Conservation (phyloP, 352 stramenopile genomes). For the Phytophthora macrochlamydospora region DNA sequence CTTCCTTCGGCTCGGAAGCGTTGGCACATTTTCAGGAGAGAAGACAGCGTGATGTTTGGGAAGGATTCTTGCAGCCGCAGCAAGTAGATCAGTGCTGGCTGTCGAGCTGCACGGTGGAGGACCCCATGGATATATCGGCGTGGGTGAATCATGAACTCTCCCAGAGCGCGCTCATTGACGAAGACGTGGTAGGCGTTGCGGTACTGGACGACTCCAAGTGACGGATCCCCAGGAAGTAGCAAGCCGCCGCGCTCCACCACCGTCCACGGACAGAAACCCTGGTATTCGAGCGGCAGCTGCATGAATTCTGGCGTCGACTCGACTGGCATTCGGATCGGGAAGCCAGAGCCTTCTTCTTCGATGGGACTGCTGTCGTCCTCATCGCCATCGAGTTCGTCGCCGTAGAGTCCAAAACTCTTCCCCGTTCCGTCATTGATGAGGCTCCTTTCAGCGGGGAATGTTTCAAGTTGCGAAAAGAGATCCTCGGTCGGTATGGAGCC, state of each 20-base stretch:
- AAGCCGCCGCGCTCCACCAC: conserved; percentile 87
- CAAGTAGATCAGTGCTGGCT: conserved; percentile 93
- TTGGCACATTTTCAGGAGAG: conserved; percentile 71
- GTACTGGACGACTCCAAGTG: conserved; percentile 91
- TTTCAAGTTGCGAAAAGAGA: conserved; percentile 72
- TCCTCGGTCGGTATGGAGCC: conserved; percentile 67
- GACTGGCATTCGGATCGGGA: conserved; percentile 87
- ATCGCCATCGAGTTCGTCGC: conserved; percentile 33
- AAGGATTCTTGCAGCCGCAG: conserved; percentile 89
- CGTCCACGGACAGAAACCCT: conserved; percentile 94
- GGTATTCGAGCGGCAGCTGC: conserved; percentile 93
- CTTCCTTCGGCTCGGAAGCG: conserved; percentile 42
- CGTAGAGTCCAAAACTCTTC: conserved; percentile 14
- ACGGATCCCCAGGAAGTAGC: conserved; percentile 91
- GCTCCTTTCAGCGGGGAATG: conserved; percentile 52
- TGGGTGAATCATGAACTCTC: conserved; percentile 91
- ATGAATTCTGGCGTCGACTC: conserved; percentile 94
- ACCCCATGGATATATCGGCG: conserved; percentile 78
- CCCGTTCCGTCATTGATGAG: conserved; percentile 27
- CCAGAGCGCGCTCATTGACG: conserved; percentile 87
- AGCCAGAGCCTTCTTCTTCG: conserved; percentile 46
- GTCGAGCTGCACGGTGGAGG: conserved; percentile 63
- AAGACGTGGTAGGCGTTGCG: conserved; percentile 93
- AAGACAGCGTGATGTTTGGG: conserved; percentile 71
- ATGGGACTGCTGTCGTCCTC: conserved; percentile 41